phyloP scores from a whole-genome alignment of 1,284 basidiomycete species.

The Sporisorium iseilematis-ciliati region DNA sequence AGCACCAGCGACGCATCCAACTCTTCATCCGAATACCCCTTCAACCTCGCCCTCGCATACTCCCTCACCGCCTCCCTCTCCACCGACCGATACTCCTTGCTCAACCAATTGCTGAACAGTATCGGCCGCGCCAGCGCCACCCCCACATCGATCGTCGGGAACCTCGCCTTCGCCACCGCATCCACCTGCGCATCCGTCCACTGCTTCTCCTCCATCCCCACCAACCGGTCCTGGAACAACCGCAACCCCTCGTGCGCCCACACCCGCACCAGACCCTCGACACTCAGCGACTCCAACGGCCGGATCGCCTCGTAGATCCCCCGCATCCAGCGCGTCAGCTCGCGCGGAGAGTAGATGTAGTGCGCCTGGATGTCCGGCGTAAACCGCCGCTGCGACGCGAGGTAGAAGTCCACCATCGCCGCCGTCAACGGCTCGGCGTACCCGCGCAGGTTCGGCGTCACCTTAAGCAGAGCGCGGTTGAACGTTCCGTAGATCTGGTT shows the following conservation, averaged over 20 bases:
- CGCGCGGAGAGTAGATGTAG: conserved; percentile 99
- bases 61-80: conserved; percentile 92
- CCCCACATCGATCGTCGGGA: conserved; percentile 88
- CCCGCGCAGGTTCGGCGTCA: conserved; percentile 90
- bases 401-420: conserved; percentile 96
- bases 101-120: conserved; percentile 98
- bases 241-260: conserved; percentile 99
- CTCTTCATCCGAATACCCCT: conserved; percentile 77
- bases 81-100: conserved; percentile 95
- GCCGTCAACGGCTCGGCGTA: conserved; percentile 95
- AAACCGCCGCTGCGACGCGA: conserved; percentile 92
- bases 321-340: conserved; percentile 96
- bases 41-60: conserved; percentile 94
- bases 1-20: conserved; percentile 97
- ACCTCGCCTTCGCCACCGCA: conserved; percentile 83
- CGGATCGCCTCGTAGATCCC: conserved; percentile 97
- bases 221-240: conserved; percentile 96
- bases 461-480: conserved; percentile 94
- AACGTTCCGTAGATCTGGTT: conserved; percentile 99
- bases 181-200: conserved; percentile 98
- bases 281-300: conserved; percentile 87
- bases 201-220: conserved; percentile 70
- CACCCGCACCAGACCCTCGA: conserved; percentile 93
- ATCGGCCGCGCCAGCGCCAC: conserved; percentile 85
- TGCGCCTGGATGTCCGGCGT: conserved; percentile 97